Evolutionary conservation across 1,284 basidiomycete genomes (phyloP).

Genomic region (Fomitiporia mediterranea): DNA sequence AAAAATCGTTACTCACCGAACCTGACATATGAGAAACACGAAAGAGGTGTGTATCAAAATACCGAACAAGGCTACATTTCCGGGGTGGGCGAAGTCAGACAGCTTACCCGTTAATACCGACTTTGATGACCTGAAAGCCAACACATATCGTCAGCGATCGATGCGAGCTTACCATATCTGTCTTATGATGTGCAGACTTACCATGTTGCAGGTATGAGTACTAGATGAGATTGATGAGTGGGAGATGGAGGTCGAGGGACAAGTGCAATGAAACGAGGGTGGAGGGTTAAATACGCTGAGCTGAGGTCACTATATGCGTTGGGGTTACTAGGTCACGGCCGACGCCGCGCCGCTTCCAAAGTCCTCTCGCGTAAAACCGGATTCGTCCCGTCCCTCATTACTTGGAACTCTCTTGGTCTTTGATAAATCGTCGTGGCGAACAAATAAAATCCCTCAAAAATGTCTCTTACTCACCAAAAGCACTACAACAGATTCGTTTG

Average conservation of each 20-base stretch:
- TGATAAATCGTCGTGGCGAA: background rate
- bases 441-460: background rate
- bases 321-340: conserved; percentile 7
- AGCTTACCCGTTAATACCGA: conserved; percentile 88
- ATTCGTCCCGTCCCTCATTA: background rate
- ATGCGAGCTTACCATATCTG: background rate
- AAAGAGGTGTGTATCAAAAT: too few relatives aligned
- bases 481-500: background rate
- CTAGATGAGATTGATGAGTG: background rate
- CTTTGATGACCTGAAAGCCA: conserved; percentile 47
- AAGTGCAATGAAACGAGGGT: background rate
- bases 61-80: too few relatives aligned
- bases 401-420: background rate
- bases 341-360: conserved; percentile 9
- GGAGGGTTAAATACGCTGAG: background rate
- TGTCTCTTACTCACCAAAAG: background rate
- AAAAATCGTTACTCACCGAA: conserved; percentile 65
- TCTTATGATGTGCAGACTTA: background rate
- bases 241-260: conserved; percentile 9
- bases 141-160: conserved; percentile 1
- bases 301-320: conserved; percentile 6
- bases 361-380: background rate
- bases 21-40: conserved; percentile 39
- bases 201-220: conserved; percentile 5
- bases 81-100: too few relatives aligned